These are phyloP conservation scores for Lactarius trivialis DNA, from an alignment of 768 basidiomycete genomes.

Conservation along the genomic window DNA sequence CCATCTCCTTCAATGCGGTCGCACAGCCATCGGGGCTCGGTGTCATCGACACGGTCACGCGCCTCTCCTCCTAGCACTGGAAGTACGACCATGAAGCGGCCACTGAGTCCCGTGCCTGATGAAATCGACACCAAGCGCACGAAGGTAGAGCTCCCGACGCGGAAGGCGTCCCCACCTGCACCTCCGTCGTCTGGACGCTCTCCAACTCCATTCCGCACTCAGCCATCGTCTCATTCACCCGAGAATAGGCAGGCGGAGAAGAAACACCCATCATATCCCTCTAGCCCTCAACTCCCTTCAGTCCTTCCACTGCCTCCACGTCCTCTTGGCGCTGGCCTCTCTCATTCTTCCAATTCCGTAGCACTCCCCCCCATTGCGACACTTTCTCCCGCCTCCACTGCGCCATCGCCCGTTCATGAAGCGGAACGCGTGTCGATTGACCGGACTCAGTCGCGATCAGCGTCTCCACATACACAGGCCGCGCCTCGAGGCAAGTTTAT, in stretches of 20 bases:
- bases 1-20: slow-evolving; percentile 41
- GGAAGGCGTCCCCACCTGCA: slow-evolving; percentile 46
- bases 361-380: slow-evolving; percentile 67
- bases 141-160: slow-evolving; percentile 47
- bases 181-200: slow-evolving; percentile 49
- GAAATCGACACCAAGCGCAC: slow-evolving; percentile 53
- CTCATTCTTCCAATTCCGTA: slow-evolving; percentile 38
- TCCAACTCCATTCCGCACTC: slow-evolving; percentile 67
- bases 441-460: slow-evolving; percentile 37
- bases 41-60: slow-evolving; percentile 59
- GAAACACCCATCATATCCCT: slow-evolving; percentile 30
- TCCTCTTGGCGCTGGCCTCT: slow-evolving; percentile 53
- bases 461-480: slow-evolving; percentile 37
- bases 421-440: slow-evolving; percentile 47
- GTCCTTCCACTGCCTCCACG: slow-evolving; percentile 70
- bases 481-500: slow-evolving; percentile 48
- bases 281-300: slow-evolving; percentile 49
- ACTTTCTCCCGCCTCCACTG: slow-evolving; percentile 53
- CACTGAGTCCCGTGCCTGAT: slow-evolving; percentile 61
- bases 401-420: slow-evolving; percentile 41
- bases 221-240: slow-evolving; percentile 55
- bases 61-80: slow-evolving; percentile 42
- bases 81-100: slow-evolving; percentile 48
- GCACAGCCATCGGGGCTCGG: slow-evolving; percentile 54
- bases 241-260: slow-evolving; percentile 49